These are phyloP conservation scores for Metarhizium guizhouense DNA, from an alignment of 2,329 filamentous ascomycete species.

Conservation along the genomic window DNA sequence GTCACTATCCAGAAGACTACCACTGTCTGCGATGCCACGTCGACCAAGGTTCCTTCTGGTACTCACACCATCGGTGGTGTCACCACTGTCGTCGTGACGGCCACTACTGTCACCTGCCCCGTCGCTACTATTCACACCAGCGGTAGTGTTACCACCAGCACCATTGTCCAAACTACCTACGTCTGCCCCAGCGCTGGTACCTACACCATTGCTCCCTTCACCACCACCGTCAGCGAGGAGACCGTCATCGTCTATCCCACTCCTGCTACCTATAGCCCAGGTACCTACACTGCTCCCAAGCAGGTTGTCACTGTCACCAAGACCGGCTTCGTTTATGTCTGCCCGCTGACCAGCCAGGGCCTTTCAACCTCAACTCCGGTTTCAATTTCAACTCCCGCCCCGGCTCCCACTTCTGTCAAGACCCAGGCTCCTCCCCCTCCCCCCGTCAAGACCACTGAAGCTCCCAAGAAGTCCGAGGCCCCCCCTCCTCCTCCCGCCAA, in stretches of 20 bases:
- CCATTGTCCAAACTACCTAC: slow-evolving; percentile 61
- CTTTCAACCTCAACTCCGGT: slow-evolving; percentile 23
- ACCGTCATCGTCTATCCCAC: slow-evolving; percentile 55
- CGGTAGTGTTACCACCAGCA: slow-evolving; percentile 51
- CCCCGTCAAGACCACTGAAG: too few relatives aligned
- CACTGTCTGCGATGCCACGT: slow-evolving; percentile 55
- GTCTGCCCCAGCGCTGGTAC: slow-evolving; percentile 66
- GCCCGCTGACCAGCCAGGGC: slow-evolving; percentile 51
- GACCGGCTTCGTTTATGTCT: slow-evolving; percentile 60
- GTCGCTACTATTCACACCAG: slow-evolving; percentile 55
- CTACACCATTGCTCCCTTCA: slow-evolving; percentile 65
- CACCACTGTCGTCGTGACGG: slow-evolving; percentile 57
- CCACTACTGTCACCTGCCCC: slow-evolving; percentile 62
- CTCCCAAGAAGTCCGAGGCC: too few relatives aligned
- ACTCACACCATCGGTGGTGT: slow-evolving; percentile 64
- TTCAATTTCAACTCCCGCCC: slow-evolving; percentile 17
- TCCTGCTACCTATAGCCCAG: slow-evolving; percentile 55
- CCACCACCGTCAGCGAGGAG: slow-evolving; percentile 47
- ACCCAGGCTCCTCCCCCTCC: slow-evolving; percentile 7
- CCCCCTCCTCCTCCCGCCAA: slow-evolving; percentile 1
- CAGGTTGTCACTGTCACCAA: slow-evolving; percentile 59
- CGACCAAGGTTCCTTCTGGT: slow-evolving; percentile 53
- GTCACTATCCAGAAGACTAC: slow-evolving; percentile 57
- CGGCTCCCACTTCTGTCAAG: slow-evolving; percentile 1
- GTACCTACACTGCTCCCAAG: slow-evolving; percentile 64